These are phyloP conservation scores for Metschnikowia santaceciliae DNA, from an alignment of 805 yeast species.

Conservation along the genomic window DNA sequence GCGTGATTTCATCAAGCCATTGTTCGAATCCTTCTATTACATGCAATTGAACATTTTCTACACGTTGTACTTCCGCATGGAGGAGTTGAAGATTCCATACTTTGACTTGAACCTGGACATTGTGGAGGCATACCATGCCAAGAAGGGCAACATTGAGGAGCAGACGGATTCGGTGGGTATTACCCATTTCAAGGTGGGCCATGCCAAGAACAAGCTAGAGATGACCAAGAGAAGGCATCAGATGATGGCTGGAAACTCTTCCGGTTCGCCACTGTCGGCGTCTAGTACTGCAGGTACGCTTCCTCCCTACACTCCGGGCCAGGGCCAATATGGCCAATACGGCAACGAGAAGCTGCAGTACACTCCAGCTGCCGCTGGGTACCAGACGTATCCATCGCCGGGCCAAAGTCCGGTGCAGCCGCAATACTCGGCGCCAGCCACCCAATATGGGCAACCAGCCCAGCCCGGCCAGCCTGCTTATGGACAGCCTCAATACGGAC, in stretches of 20 bases:
- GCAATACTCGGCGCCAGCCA: constrained; percentile 6
- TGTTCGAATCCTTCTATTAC: constrained; percentile 90
- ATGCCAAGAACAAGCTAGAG: constrained; percentile 80
- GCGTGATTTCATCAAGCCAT: constrained; percentile 87
- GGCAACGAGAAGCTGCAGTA: constrained; percentile 14
- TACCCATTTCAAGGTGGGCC: constrained; percentile 86
- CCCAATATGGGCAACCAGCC: constrained; percentile 23
- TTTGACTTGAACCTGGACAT: constrained; percentile 85
- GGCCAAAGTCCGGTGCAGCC: constrained; percentile 17
- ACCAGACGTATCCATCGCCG: constrained; percentile 12
- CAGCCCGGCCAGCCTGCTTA: constrained; percentile 4
- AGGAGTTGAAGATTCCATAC: constrained; percentile 94
- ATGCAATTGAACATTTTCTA: constrained; percentile 98
- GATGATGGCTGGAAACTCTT: constrained; percentile 28
- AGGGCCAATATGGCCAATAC: constrained; percentile 15
- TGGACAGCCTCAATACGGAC: constrained; percentile 23
- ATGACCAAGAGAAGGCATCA: constrained; percentile 75
- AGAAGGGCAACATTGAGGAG: constrained; percentile 90
- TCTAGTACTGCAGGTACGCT: constrained; percentile 23
- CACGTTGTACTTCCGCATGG: constrained; percentile 86
- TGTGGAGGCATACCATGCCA: constrained; percentile 68
- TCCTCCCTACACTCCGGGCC: constrained; percentile 37
- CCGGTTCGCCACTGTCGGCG: constrained; percentile 20
- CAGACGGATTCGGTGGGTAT: constrained; percentile 84
- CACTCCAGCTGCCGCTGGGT: constrained; percentile 6